phyloP scores from a whole-genome alignment of 768 basidiomycete species.

The Mycena galopus region DNA sequence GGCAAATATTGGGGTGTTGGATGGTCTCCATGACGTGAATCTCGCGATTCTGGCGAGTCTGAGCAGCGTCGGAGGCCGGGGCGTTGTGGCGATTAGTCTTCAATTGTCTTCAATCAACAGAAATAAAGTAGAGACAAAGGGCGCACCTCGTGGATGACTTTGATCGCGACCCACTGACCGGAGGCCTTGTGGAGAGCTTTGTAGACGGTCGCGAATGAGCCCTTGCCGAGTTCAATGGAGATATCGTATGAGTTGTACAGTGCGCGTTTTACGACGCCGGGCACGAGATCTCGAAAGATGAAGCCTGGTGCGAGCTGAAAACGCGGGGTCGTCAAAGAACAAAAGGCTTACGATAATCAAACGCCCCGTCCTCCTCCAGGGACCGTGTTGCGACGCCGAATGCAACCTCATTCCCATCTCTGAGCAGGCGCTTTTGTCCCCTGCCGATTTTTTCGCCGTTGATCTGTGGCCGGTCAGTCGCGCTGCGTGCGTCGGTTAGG shows the following conservation, averaged over 20 bases:
- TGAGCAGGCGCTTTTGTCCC: constrained; percentile 66
- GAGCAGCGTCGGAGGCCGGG: background rate
- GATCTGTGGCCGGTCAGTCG: constrained; percentile 58
- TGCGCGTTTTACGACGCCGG: constrained; percentile 61
- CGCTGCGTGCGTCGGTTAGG: background rate
- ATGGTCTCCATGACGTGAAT: constrained; percentile 69
- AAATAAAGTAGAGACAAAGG: background rate
- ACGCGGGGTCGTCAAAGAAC: background rate
- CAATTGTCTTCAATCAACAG: constrained; percentile 16
- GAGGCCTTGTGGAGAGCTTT: constrained; percentile 81
- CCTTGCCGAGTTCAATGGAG: constrained; percentile 82
- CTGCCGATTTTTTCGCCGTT: constrained; percentile 76
- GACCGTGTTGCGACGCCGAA: constrained; percentile 74
- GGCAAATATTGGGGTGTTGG: constrained; percentile 71
- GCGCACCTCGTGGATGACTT: constrained; percentile 78
- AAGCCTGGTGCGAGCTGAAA: constrained; percentile 61
- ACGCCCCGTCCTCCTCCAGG: constrained; percentile 57
- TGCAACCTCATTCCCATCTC: constrained; percentile 88
- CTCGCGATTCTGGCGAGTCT: constrained; percentile 53
- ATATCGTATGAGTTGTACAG: constrained; percentile 78
- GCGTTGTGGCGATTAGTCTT: constrained; percentile 41
- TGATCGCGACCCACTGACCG: constrained; percentile 87
- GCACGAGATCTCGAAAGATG: constrained; percentile 76
- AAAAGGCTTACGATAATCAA: constrained; percentile 79
- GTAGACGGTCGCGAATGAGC: constrained; percentile 92